Percentiles rank a stretch among this genome's conserved stretches.
Evolutionary conservation across 2,329 filamentous ascomycete genomes (phyloP).

Genomic region (Rhynchosporium secalis): DNA sequence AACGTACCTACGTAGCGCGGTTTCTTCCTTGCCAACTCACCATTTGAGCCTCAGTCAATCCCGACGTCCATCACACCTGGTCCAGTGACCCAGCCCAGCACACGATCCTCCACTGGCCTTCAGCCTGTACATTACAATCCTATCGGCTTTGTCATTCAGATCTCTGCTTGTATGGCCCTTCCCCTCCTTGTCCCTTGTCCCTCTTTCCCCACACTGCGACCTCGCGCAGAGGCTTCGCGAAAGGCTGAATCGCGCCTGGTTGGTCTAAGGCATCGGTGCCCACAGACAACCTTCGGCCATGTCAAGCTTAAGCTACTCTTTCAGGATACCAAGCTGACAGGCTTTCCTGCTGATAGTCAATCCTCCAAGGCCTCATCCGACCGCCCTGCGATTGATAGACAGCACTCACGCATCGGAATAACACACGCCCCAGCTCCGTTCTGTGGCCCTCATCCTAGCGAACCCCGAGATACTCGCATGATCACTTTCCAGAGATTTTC

Average conservation of each 20-base stretch:
- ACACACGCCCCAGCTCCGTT: slow-evolving; percentile 27
- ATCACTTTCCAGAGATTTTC: slow-evolving; percentile 31
- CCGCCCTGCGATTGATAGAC: slow-evolving; percentile 25
- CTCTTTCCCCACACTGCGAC: slow-evolving; percentile 19
- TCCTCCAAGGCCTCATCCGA: slow-evolving; percentile 21
- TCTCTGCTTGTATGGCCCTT: slow-evolving; percentile 26
- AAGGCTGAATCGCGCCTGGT: slow-evolving; percentile 29
- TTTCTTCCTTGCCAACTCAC: slow-evolving; percentile 27
- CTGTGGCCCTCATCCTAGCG: slow-evolving; percentile 26
- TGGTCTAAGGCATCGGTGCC: slow-evolving; percentile 26
- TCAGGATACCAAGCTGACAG: slow-evolving; percentile 22
- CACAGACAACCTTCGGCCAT: slow-evolving; percentile 13
- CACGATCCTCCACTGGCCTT: slow-evolving; percentile 15
- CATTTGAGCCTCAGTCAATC: slow-evolving; percentile 28
- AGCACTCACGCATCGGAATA: slow-evolving; percentile 22
- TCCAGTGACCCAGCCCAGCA: not conserved
- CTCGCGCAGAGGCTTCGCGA: slow-evolving; percentile 22
- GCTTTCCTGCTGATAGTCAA: slow-evolving; percentile 22
- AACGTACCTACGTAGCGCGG: slow-evolving; percentile 15
- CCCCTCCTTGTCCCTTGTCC: slow-evolving; percentile 17
- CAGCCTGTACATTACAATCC: slow-evolving; percentile 29
- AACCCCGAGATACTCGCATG: slow-evolving; percentile 37
- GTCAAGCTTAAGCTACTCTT: slow-evolving; percentile 12
- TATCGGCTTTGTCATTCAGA: slow-evolving; percentile 19
- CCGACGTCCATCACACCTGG: slow-evolving; percentile 4